Evolutionary conservation across 306 rosid genomes (phyloP).

Genomic region (Glycyrrhiza uralensis): DNA sequence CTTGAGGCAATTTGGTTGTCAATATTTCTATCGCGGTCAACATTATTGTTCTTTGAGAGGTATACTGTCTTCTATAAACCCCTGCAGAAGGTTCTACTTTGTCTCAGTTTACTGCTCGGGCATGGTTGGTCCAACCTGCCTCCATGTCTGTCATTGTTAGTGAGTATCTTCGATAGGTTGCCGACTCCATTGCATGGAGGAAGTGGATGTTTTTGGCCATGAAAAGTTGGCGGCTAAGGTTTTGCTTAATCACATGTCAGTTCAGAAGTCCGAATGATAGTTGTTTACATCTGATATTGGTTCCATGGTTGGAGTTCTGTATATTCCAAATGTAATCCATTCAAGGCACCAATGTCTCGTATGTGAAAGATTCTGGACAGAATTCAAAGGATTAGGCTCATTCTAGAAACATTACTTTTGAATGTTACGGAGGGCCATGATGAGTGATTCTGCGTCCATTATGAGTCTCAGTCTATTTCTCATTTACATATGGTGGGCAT

Average conservation of each 20-base stretch:
- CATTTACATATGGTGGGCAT: too few relatives aligned
- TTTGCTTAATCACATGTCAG: background rate
- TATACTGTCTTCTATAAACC: background rate
- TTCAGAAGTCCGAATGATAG: background rate
- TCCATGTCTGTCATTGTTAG: background rate
- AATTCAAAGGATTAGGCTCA: background rate
- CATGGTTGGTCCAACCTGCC: background rate
- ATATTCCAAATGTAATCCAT: background rate
- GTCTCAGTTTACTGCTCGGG: background rate
- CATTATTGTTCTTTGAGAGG: background rate
- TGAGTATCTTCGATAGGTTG: background rate
- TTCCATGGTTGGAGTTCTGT: background rate
- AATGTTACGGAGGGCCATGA: background rate
- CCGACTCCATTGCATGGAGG: background rate
- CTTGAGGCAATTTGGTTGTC: slow-evolving; percentile 20
- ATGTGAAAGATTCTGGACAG: background rate
- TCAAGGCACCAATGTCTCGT: background rate
- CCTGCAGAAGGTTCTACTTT: background rate
- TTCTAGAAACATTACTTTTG: background rate
- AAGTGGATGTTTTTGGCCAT: background rate
- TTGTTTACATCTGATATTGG: background rate
- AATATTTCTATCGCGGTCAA: background rate
- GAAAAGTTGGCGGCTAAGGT: background rate
- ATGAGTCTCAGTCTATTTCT: background rate
- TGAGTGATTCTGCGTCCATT: background rate